Evolutionary conservation across 2,329 filamentous ascomycete genomes (phyloP), one percentile per base, ranked within the genome.

Genomic region (Aspergillus sp.): DNA sequence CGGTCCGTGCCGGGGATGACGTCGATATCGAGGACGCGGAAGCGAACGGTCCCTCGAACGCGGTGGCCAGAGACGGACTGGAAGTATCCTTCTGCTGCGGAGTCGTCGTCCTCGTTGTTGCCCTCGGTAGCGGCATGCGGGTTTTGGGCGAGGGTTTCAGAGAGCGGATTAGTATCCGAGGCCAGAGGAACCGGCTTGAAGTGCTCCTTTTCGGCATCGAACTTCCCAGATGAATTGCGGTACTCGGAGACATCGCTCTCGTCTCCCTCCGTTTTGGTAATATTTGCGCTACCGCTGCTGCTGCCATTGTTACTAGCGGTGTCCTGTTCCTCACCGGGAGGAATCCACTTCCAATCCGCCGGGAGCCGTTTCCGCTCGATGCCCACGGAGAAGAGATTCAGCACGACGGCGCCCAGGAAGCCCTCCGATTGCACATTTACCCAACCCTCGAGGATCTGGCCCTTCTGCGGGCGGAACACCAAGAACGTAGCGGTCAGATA

Each of bases 401-500:
- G 90, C 65, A 88, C 93, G 7, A 94, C 81, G 2, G 96, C 79
- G 19, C 91, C 90, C 5, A 98, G 77, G 61, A 96, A 88, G 5
- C 88, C 88, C 57, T 93, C 87, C 42, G 85, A 91, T 63, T 94
- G 88, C 29, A 96, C 74, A 59, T 91, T 93, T 47, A 96, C 79
- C 55, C 78, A 83, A 7, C 88, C 93, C 55, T 90, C 83, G 61
- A 97, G 78, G 67, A 78, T 81, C 6, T 82, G 80, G 33, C 87
- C 86, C 41, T 80, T 79, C 45, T 77, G 74, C 0, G 93, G 91
- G 30, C 85, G 79, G 64, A 95, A 94, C 12, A 97, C 72, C 40
- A 94, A 75, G 52, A 95, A 85, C 26, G 94, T 88, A 1, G 85
- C 88, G 0, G 88, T 95, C 26, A 94, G 79, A 83, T 91, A 97